Evolutionary conservation across 176 grass and related monocot genomes (phyloP).

Genomic region (Panicum miliaceum): DNA sequence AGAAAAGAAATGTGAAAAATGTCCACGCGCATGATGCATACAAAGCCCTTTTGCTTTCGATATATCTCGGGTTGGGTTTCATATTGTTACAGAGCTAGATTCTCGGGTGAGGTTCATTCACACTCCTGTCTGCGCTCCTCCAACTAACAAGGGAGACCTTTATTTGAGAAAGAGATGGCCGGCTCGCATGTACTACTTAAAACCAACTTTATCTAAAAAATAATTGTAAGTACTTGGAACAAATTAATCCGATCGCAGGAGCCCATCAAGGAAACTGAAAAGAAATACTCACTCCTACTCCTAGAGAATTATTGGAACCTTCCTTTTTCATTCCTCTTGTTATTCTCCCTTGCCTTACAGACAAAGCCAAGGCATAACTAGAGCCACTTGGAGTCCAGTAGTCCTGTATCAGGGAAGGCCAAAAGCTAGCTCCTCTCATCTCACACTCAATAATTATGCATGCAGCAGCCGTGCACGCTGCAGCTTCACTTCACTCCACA

Average conservation of each 20-base stretch:
- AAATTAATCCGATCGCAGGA: background rate
- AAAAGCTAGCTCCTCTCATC: background rate
- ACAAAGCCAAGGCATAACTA: conserved; percentile 7
- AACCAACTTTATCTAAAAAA: background rate
- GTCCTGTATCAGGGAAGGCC: background rate
- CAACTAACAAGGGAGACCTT: background rate
- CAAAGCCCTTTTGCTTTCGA: background rate
- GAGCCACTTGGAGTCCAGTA: background rate
- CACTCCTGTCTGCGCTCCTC: background rate
- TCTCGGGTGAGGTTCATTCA: background rate
- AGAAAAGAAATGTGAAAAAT: background rate
- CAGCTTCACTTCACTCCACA: background rate
- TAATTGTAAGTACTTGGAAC: no score
- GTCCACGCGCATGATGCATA: background rate
- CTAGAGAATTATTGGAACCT: background rate
- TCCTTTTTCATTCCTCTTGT: background rate
- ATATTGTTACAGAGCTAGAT: background rate
- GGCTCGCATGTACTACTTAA: background rate
- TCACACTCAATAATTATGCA: background rate
- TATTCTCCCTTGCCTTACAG: conserved; percentile 28
- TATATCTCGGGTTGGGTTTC: background rate
- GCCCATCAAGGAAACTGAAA: background rate
- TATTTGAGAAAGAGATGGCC: conserved; percentile 7
- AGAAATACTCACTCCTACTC: background rate
- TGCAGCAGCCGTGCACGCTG: background rate